Conservation (phyloP, 257 asterid genomes). For the Avicennia marina region DNA sequence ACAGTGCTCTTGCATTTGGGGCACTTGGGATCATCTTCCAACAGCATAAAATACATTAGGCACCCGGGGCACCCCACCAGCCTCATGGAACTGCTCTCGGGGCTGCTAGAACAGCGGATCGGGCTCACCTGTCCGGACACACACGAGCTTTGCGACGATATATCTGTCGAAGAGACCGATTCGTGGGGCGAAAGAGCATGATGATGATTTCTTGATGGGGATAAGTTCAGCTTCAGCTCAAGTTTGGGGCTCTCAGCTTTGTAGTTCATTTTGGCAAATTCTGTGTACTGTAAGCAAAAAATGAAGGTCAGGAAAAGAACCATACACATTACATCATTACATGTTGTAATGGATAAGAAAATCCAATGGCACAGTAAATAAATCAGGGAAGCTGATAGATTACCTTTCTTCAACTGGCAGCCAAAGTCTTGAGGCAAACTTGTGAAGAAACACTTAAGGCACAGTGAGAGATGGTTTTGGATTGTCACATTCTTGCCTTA, state of each 20-base stretch:
- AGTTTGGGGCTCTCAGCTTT: slow-evolving; percentile 26
- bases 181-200: slow-evolving; percentile 11
- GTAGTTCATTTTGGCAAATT: slow-evolving; percentile 22
- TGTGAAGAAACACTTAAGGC: no score
- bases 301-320: no score
- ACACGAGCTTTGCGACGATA: slow-evolving; percentile 41
- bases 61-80: slow-evolving; percentile 32
- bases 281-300: no score
- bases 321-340: no score
- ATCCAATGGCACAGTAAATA: not conserved
- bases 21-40: slow-evolving; percentile 39
- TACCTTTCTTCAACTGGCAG: no score
- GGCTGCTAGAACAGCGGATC: slow-evolving; percentile 4
- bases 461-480: no score
- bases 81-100: slow-evolving; percentile 30
- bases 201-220: slow-evolving; percentile 31
- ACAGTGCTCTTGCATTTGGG: slow-evolving; percentile 57
- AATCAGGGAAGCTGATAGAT: not conserved
- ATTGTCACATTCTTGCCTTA: no score
- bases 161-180: slow-evolving; percentile 27
- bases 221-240: slow-evolving; percentile 39
- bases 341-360: no score
- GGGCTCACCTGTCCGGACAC: slow-evolving; percentile 35
- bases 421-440: no score
- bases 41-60: not conserved